phyloP scores from a whole-genome alignment of 495 filamentous ascomycete species.

The Xylaria nigripes region DNA sequence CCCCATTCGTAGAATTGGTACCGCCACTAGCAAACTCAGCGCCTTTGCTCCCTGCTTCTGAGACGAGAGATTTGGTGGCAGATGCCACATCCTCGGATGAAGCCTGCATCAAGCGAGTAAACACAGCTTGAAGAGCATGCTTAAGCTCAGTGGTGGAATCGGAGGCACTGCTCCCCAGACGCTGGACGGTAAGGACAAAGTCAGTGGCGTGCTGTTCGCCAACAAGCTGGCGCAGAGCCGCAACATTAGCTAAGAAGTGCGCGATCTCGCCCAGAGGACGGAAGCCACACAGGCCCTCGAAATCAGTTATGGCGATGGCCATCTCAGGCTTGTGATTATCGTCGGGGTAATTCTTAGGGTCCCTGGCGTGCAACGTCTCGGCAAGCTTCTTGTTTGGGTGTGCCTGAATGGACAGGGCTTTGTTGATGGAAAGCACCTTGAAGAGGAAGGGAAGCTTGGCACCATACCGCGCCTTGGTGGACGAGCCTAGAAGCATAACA shows the following conservation, averaged over 20 bases:
- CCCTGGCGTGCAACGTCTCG: conserved; percentile 73
- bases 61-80: conserved; percentile 58
- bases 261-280: conserved; percentile 76
- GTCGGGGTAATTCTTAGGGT: conserved; percentile 94
- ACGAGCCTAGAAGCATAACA: conserved; percentile 62
- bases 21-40: conserved; percentile 56
- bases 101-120: conserved; percentile 72
- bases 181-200: conserved; percentile 61
- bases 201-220: conserved; percentile 60
- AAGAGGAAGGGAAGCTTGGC: conserved; percentile 89
- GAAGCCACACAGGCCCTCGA: conserved; percentile 94
- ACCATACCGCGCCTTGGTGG: conserved; percentile 63
- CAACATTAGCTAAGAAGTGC: conserved; percentile 71
- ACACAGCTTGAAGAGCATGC: conserved; percentile 63
- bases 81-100: conserved; percentile 54
- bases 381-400: conserved; percentile 98
- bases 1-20: conserved; percentile 50
- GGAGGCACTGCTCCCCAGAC: conserved; percentile 47
- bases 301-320: conserved; percentile 93
- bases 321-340: conserved; percentile 99
- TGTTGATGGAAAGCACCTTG: conserved; percentile 90
- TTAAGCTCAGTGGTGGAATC: conserved; percentile 58
- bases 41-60: conserved; percentile 56
- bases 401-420: conserved; percentile 93
- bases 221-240: conserved; percentile 66